phyloP scores from a whole-genome alignment of 352 stramenopile species.

The Globisporangium recalcitrans region DNA sequence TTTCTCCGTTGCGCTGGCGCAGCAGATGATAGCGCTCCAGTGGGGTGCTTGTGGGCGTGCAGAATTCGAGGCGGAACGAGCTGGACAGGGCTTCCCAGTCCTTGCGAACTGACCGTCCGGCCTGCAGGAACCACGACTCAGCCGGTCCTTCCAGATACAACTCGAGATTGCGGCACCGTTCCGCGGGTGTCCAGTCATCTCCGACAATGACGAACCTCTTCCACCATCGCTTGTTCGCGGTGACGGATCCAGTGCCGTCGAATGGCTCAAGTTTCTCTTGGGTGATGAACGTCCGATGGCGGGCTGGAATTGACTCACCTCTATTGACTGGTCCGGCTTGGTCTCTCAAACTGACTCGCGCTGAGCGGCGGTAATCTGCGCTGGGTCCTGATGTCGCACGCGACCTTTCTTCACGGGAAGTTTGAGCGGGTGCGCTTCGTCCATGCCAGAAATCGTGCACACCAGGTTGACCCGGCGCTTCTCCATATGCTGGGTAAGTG shows the following conservation, averaged over 20 bases:
- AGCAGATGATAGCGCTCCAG: slow-evolving; percentile 1
- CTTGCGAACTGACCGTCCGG: background rate
- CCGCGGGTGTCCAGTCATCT: background rate
- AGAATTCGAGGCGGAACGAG: background rate
- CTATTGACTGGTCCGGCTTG: background rate
- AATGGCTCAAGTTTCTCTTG: background rate
- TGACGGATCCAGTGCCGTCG: background rate
- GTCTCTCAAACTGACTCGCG: too few relatives aligned
- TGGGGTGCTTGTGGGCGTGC: background rate
- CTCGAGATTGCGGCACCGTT: background rate
- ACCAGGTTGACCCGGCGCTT: too few relatives aligned
- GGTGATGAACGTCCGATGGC: background rate
- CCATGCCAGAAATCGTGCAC: too few relatives aligned
- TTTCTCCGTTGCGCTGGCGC: background rate
- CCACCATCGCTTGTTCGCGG: background rate
- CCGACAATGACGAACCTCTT: background rate
- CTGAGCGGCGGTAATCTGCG: too few relatives aligned
- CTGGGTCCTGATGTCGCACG: too few relatives aligned
- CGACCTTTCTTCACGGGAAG: too few relatives aligned
- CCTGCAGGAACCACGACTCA: background rate
- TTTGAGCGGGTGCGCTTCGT: too few relatives aligned
- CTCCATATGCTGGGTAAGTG: too few relatives aligned
- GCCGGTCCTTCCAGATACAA: background rate
- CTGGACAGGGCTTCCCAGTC: background rate
- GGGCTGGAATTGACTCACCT: background rate